These are phyloP conservation scores for Trichoderma sp. DNA, from an alignment of 2,329 filamentous ascomycete genomes.

Conservation along the genomic window DNA sequence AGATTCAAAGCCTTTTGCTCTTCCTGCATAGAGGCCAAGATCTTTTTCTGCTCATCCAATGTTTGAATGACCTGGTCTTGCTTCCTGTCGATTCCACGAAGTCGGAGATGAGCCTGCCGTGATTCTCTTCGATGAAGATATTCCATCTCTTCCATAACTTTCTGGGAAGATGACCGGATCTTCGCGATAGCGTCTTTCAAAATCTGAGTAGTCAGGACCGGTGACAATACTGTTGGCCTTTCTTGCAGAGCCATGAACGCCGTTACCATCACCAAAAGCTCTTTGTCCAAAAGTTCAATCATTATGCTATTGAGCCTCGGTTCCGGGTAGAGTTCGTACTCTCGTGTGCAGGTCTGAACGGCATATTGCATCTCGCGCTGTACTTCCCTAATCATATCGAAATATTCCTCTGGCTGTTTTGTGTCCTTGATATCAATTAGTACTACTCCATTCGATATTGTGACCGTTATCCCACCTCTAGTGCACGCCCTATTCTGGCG, in stretches of 20 bases:
- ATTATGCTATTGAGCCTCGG: not conserved
- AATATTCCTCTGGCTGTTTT: not conserved
- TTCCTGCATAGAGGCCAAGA: not conserved
- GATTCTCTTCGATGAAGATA: not conserved
- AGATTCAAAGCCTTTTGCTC: not conserved
- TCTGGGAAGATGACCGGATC: not conserved
- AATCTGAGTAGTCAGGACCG: not conserved
- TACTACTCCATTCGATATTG: not conserved
- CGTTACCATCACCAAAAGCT: no score
- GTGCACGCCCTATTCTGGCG: no score
- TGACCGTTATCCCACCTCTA: not conserved
- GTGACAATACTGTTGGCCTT: not conserved
- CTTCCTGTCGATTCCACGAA: not conserved
- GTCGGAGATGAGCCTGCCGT: not conserved
- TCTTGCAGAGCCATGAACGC: not conserved
- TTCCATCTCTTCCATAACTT: not conserved
- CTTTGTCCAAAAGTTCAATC: no score
- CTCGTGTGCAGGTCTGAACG: not conserved
- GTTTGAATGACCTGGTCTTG: not conserved
- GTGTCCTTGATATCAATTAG: not conserved
- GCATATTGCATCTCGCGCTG: not conserved
- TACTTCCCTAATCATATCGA: not conserved
- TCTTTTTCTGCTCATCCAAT: not conserved
- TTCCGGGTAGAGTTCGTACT: not conserved
- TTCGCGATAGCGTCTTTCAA: not conserved